Evolutionary conservation across 805 yeast genomes (phyloP).

Genomic region (Tetrapisispora nanseiensis): DNA sequence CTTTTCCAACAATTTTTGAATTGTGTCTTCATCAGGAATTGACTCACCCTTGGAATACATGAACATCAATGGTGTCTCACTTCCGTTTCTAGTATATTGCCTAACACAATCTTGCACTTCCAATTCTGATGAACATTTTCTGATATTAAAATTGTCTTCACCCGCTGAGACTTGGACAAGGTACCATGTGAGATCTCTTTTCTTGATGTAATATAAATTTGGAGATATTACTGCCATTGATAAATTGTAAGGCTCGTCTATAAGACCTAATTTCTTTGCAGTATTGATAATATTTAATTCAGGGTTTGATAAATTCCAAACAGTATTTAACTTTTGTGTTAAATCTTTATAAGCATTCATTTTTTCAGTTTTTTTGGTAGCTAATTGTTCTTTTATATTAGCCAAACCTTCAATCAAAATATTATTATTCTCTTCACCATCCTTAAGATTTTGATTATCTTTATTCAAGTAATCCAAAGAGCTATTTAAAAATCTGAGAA

Average conservation of each 20-base stretch:
- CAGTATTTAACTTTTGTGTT: slow-evolving; percentile 18
- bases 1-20: slow-evolving; percentile 10
- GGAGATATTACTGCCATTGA: slow-evolving; percentile 24
- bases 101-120: slow-evolving; percentile 18
- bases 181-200: slow-evolving; percentile 17
- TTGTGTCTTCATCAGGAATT: slow-evolving; percentile 12
- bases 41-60: slow-evolving; percentile 15
- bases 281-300: slow-evolving; percentile 17
- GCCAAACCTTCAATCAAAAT: slow-evolving; percentile 7
- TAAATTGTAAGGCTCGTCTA: slow-evolving; percentile 21
- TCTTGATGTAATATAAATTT: slow-evolving; percentile 17
- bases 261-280: slow-evolving; percentile 19
- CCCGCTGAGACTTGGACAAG: slow-evolving; percentile 10
- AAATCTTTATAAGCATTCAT: slow-evolving; percentile 24
- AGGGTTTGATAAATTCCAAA: slow-evolving; percentile 24
- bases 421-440: no score
- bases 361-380: slow-evolving; percentile 8
- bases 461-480: slow-evolving; percentile 19
- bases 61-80: slow-evolving; percentile 26
- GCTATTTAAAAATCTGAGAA: slow-evolving; percentile 21
- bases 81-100: slow-evolving; percentile 17
- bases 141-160: slow-evolving; percentile 13
- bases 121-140: slow-evolving; percentile 8
- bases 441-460: slow-evolving; percentile 7
- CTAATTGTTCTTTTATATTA: slow-evolving; percentile 10